Conservation (phyloP, 2,329 filamentous ascomycete species). For the Botrytis pseudocinerea region DNA sequence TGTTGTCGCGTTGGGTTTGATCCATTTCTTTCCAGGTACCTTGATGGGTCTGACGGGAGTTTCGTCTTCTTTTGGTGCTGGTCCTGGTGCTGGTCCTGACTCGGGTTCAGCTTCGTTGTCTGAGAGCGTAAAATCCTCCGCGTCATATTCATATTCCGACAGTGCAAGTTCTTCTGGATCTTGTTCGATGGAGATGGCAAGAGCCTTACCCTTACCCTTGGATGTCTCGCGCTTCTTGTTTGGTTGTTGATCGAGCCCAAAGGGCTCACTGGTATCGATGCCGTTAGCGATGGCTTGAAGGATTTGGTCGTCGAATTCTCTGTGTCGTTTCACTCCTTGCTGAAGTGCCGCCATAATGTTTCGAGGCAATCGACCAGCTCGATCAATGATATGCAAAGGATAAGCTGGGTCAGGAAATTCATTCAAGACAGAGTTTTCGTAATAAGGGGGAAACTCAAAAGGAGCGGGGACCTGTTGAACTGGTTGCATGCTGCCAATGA, state of each 20-base stretch:
- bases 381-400: conserved; percentile 33
- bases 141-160: neutral
- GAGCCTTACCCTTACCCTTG: neutral
- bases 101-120: neutral
- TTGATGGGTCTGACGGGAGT: neutral
- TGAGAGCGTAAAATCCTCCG: neutral
- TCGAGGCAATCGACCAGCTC: conserved; percentile 12
- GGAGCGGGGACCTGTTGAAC: neutral
- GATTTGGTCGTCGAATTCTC: conserved; percentile 7
- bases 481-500: neutral
- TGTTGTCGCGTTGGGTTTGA: conserved; percentile 20
- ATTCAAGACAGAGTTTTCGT: conserved; percentile 31
- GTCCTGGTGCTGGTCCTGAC: neutral
- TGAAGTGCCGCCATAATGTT: neutral
- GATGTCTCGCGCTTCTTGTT: neutral
- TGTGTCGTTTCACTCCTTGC: conserved; percentile 5
- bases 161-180: neutral
- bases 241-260: neutral
- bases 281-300: neutral
- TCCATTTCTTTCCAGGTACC: conserved; percentile 10
- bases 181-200: neutral
- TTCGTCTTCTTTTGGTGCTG: neutral
- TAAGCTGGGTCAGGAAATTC: conserved; percentile 26
- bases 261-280: neutral
- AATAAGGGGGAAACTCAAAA: neutral